Conservation (phyloP, 352 stramenopile genomes). For the Saprolegnia diclina region DNA sequence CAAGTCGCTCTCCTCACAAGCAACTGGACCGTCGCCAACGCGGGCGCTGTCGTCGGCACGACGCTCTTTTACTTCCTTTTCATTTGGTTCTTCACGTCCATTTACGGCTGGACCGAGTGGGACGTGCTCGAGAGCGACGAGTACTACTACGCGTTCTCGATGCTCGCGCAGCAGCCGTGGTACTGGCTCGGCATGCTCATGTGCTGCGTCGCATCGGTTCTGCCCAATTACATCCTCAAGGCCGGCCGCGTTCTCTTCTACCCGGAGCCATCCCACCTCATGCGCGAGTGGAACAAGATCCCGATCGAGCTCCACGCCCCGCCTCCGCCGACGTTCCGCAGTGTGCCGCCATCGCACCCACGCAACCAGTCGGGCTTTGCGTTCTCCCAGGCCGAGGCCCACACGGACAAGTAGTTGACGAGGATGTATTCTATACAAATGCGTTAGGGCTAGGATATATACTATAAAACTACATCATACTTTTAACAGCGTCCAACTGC, state of each 20-base stretch:
- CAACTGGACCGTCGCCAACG: conserved; percentile 80
- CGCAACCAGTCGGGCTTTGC: conserved; percentile 83
- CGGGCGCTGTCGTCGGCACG: conserved; percentile 64
- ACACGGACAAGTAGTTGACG: neutral
- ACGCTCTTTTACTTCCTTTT: conserved; percentile 85
- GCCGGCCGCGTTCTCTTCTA: conserved; percentile 82
- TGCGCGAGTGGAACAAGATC: conserved; percentile 80
- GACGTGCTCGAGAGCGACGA: conserved; percentile 70
- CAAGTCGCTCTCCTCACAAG: conserved; percentile 86
- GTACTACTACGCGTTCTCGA: conserved; percentile 30
- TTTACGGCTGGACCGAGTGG: conserved; percentile 66
- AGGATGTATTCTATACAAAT: conserved; percentile 14
- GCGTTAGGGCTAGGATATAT: neutral
- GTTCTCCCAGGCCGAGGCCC: conserved; percentile 50
- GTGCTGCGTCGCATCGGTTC: conserved; percentile 46
- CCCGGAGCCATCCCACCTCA: conserved; percentile 81
- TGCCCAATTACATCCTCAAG: conserved; percentile 86
- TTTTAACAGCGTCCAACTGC: no score
- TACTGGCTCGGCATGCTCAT: conserved; percentile 79
- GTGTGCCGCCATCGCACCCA: neutral
- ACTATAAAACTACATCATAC: neutral
- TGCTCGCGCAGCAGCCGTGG: conserved; percentile 60
- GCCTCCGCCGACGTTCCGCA: neutral
- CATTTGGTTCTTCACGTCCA: conserved; percentile 72
- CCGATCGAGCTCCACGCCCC: conserved; percentile 8